These are phyloP conservation scores for Skeletonema marinoi DNA, from an alignment of 108 stramenopile species.

Conservation along the genomic window DNA sequence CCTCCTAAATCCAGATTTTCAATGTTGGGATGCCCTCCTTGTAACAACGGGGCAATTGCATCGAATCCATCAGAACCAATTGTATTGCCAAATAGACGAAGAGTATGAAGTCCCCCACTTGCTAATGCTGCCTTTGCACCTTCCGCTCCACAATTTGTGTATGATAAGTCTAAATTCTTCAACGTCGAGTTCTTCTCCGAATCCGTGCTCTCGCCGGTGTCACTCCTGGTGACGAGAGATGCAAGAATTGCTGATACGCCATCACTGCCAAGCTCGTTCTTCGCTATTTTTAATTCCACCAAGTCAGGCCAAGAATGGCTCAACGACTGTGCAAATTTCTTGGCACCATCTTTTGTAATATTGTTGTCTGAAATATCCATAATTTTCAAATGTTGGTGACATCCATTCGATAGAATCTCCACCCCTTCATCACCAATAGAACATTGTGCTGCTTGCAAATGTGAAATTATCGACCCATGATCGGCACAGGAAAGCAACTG, in stretches of 20 bases:
- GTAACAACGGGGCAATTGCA: constrained; percentile 38
- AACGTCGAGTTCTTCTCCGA: constrained; percentile 23
- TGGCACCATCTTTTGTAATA: constrained; percentile 40
- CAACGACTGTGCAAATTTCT: constrained; percentile 31
- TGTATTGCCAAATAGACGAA: constrained; percentile 73
- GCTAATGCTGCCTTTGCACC: constrained; percentile 53
- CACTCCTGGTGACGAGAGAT: constrained; percentile 11
- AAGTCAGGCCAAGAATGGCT: constrained; percentile 33
- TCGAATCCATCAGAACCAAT: constrained; percentile 64
- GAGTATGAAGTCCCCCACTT: constrained; percentile 30
- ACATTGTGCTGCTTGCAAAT: constrained; percentile 41
- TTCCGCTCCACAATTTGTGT: constrained; percentile 58
- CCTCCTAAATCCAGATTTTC: constrained; percentile 76
- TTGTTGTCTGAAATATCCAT: constrained; percentile 59
- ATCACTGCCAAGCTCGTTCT: constrained; percentile 43
- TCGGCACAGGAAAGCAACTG: constrained; percentile 13
- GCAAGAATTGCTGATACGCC: constrained; percentile 32
- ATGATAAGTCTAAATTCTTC: constrained; percentile 54
- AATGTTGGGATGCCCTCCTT: constrained; percentile 58
- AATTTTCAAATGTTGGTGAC: constrained; percentile 10
- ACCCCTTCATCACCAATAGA: constrained; percentile 56
- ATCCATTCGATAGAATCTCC: constrained; percentile 23
- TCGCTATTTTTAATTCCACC: constrained; percentile 47
- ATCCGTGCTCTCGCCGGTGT: neutral
- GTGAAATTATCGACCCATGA: constrained; percentile 27